A percentile compares a stretch with the other conserved stretches of the same genome.
These are phyloP conservation scores for Articulospora tetracladia DNA, from an alignment of 495 filamentous ascomycete species.

Conservation along the genomic window DNA sequence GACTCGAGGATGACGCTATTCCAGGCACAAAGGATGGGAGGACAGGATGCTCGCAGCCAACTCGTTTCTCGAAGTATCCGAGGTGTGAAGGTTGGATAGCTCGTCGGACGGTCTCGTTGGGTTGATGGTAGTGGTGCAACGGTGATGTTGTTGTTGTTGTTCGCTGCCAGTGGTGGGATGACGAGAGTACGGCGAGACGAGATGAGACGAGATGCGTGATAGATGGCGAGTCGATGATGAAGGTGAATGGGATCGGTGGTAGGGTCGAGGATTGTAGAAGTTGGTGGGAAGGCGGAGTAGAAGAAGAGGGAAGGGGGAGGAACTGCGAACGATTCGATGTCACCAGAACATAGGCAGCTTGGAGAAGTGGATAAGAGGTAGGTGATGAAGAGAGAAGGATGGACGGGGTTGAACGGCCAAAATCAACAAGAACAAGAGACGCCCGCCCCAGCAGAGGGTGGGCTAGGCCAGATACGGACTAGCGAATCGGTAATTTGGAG, in stretches of 20 bases:
- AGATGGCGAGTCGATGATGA: constrained; percentile 13
- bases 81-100: not conserved
- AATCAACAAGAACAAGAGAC: constrained; percentile 6
- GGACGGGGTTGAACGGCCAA: constrained; percentile 5
- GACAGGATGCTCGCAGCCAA: not conserved
- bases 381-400: constrained; percentile 8
- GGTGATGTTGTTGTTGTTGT: too few species aligned
- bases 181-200: constrained; percentile 9
- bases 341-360: constrained; percentile 19
- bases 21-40: not conserved
- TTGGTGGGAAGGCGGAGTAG: constrained; percentile 27
- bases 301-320: constrained; percentile 30
- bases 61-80: not conserved
- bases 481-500: not conserved
- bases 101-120: too few species aligned
- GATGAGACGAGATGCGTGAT: not conserved
- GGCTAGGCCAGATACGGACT: not conserved
- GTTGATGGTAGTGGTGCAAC: too few species aligned
- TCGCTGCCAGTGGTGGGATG: constrained; percentile 13
- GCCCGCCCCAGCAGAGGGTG: not conserved
- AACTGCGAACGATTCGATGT: constrained; percentile 26
- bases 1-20: constrained; percentile 21
- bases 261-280: constrained; percentile 20
- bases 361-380: constrained; percentile 9
- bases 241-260: constrained; percentile 15